Evolutionary conservation across 495 filamentous ascomycete species (phyloP), one percentile per base, ranked within the genome.

Genomic region (Lichina pygmaea): DNA sequence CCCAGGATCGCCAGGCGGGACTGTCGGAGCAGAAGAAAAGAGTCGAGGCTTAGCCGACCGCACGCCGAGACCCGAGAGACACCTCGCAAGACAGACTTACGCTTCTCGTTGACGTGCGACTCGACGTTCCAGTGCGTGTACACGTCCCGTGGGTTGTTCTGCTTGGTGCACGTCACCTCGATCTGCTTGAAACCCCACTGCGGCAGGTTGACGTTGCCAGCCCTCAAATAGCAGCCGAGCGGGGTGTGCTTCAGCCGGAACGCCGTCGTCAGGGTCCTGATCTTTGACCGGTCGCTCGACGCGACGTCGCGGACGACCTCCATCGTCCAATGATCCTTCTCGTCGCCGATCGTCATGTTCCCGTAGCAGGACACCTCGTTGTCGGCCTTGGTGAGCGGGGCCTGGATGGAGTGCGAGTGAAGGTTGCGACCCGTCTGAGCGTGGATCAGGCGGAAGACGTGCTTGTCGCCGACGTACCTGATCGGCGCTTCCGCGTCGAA

Each of bases 121-220:
- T 97, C 89, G 33, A 97, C 79, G 60, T 97, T 97, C 89, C 89
- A 97, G 65, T 97, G 89, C 10, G 89, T 95, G 57, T 92, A 95
- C 48, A 83, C 71, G 59, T 97, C 89, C 32, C 73, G 66, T 1
- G 84, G 83, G 54, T 86, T 86, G 63, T 94, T 95, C 51, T 80
- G 76, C 66, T 94, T 94, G 48, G 72, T 71, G 60, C 89, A 97
- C 13, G 85, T 93, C 24, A 85, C 83, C 63, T 97, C 89, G 53
- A 95, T 95, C 60, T 97, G 89, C 65, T 97, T 97, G 71, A 97
- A 97, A 48, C 89, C 89, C 89, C 89, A 97, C 55, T 95, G 89
- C 17, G 89, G 89, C 46, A 97, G 69, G 58, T 95, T 95, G 54
- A 85, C 78, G 53, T 93, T 97, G 50, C 86, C 91, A 46, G 89